Evolutionary conservation across 768 basidiomycete genomes (phyloP).

Genomic region (Lenzites betulinus): DNA sequence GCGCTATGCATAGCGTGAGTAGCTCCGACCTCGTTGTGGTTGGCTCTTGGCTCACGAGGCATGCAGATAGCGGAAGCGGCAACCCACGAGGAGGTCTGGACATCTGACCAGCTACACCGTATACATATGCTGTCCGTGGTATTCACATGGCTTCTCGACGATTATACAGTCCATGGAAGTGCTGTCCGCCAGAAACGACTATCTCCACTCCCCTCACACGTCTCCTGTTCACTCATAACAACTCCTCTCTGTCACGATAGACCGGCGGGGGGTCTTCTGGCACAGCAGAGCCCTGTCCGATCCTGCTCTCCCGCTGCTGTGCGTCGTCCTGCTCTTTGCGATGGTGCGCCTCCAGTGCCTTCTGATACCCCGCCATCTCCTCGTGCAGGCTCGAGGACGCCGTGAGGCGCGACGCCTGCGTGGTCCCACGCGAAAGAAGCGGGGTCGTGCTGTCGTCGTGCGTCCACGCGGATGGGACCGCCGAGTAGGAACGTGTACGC

Average conservation of each 20-base stretch:
- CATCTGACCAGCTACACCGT: background rate
- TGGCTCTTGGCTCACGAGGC: background rate
- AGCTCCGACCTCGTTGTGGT: background rate
- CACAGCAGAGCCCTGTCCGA: slow-evolving; percentile 10
- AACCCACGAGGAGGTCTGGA: no score
- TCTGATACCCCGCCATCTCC: slow-evolving; percentile 27
- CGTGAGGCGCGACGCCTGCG: slow-evolving; percentile 15
- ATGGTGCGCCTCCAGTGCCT: slow-evolving; percentile 29
- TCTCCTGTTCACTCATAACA: background rate
- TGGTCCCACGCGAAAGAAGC: slow-evolving; percentile 18
- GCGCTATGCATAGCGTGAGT: no score
- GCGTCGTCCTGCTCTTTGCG: slow-evolving; percentile 23
- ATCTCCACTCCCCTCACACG: background rate
- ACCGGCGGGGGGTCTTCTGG: slow-evolving; percentile 26
- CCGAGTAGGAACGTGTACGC: background rate
- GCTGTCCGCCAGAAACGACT: background rate
- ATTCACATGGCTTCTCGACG: background rate
- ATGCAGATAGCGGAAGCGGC: slow-evolving; percentile 1
- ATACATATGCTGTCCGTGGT: background rate
- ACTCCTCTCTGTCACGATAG: slow-evolving; percentile 18
- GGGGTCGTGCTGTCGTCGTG: slow-evolving; percentile 14
- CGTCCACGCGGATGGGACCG: slow-evolving; percentile 18
- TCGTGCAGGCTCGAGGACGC: slow-evolving; percentile 19
- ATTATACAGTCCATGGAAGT: background rate
- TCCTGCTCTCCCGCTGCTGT: background rate